These are phyloP conservation scores for Psilocybe cubensis DNA, from an alignment of 768 basidiomycete species.

Conservation along the genomic window DNA sequence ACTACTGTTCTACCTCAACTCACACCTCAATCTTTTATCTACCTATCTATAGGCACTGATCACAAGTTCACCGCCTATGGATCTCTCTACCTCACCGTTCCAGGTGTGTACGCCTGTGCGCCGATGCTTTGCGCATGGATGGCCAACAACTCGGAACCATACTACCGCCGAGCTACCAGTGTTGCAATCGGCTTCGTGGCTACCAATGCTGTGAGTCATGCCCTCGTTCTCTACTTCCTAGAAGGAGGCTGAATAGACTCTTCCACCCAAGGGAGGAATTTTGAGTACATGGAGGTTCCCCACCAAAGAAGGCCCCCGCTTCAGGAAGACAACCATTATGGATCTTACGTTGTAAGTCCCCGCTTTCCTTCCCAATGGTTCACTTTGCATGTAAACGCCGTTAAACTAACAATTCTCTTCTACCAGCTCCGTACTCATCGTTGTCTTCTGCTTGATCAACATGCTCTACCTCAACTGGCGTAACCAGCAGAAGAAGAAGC, in stretches of 20 bases:
- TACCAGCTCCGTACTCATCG: conserved; percentile 28
- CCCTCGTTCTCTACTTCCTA: neutral
- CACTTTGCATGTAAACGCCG: no score
- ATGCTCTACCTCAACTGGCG: conserved; percentile 27
- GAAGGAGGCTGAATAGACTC: neutral
- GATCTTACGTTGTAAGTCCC: conserved; percentile 37
- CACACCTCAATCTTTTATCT: neutral
- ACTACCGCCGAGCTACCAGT: conserved; percentile 39
- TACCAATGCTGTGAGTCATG: conserved; percentile 33
- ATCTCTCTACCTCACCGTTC: conserved; percentile 36
- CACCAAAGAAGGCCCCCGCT: conserved; percentile 39
- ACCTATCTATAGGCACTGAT: conserved; percentile 19
- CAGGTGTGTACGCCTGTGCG: conserved; percentile 33
- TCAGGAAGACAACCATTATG: conserved; percentile 39
- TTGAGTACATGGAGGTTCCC: conserved; percentile 44
- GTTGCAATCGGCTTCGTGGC: conserved; percentile 38
- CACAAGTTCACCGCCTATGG: conserved; percentile 33
- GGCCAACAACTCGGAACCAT: conserved; percentile 41
- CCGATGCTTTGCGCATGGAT: conserved; percentile 38
- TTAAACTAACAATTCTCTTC: no score
- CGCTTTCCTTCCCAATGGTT: neutral
- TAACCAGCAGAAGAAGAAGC: conserved; percentile 28
- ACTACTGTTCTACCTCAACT: no score
- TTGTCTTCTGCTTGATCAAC: conserved; percentile 28
- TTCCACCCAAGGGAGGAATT: conserved; percentile 34